Evolutionary conservation across 768 basidiomycete genomes (phyloP).

Genomic region (Scleroderma citrinum): DNA sequence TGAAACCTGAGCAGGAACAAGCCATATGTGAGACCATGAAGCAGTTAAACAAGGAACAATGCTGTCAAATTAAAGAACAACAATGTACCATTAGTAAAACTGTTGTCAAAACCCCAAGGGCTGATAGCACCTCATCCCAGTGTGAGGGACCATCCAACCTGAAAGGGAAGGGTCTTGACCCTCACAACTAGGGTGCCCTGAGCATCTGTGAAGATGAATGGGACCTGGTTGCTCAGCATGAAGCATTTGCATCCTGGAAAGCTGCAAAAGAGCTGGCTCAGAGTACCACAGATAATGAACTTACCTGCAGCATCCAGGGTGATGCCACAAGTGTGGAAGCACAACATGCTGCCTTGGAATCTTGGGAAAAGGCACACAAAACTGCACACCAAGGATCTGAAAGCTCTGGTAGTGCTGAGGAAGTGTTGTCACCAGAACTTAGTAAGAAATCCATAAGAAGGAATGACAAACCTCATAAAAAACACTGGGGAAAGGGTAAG

Average conservation of each 20-base stretch:
- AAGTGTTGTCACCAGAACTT: too few species aligned
- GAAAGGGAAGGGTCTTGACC: slow-evolving; percentile 8
- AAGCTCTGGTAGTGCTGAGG: too few species aligned
- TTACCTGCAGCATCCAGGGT: too few species aligned
- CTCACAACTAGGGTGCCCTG: slow-evolving; percentile 13
- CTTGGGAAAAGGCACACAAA: not conserved
- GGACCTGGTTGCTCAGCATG: not conserved
- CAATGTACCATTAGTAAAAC: too few species aligned
- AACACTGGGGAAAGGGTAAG: not conserved
- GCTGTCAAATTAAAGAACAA: too few species aligned
- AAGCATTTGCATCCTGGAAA: too few species aligned
- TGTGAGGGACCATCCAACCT: slow-evolving; percentile 6
- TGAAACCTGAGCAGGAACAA: too few species aligned
- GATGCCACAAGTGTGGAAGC: not conserved
- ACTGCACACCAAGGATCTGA: too few species aligned
- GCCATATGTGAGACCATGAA: too few species aligned
- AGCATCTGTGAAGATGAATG: slow-evolving; percentile 4
- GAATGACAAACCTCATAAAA: not conserved
- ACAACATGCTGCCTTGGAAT: not conserved
- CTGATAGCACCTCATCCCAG: not conserved
- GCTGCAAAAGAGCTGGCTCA: too few species aligned
- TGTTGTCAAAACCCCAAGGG: not conserved
- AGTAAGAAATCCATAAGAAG: not conserved
- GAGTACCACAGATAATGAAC: too few species aligned
- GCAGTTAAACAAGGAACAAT: too few species aligned